Conservation (phyloP, 2,329 filamentous ascomycete genomes). For the Fusarium decemcellulare region DNA sequence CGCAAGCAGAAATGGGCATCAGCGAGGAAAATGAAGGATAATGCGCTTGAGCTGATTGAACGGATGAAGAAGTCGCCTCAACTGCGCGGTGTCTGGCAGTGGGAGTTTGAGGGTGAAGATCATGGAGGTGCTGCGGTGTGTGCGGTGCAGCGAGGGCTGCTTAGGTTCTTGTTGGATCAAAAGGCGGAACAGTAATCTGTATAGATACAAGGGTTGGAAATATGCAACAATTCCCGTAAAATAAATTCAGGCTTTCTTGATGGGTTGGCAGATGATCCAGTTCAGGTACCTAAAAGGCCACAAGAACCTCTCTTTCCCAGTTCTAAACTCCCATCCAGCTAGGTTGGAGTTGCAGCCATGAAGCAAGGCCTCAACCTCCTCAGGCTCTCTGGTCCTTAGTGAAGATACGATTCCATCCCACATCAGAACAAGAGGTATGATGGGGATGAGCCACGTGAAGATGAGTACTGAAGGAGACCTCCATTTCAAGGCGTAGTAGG, state of each 20-base stretch:
- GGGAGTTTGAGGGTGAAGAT: slow-evolving; percentile 48
- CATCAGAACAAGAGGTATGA: neutral
- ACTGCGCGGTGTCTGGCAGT: slow-evolving; percentile 38
- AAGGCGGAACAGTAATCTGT: neutral
- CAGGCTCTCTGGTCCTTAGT: neutral
- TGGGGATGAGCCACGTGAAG: neutral
- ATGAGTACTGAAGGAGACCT: neutral
- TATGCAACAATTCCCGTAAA: neutral
- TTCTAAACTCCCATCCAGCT: neutral
- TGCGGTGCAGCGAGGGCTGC: slow-evolving; percentile 38
- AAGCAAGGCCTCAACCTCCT: neutral
- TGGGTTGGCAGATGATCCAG: neutral
- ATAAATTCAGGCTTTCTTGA: neutral
- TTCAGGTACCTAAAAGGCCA: slow-evolving; percentile 1
- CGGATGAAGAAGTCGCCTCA: slow-evolving; percentile 36
- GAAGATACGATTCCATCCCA: slow-evolving; percentile 4
- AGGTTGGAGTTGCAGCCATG: neutral
- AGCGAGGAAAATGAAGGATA: slow-evolving; percentile 40
- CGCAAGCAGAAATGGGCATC: slow-evolving; percentile 35
- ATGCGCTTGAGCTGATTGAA: slow-evolving; percentile 39
- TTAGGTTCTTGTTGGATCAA: slow-evolving; percentile 38
- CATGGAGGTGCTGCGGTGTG: slow-evolving; percentile 41
- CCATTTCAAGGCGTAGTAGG: neutral
- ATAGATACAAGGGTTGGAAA: neutral
- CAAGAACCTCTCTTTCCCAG: neutral